A percentile compares a stretch with the other conserved stretches of the same genome.
Evolutionary conservation across 2,329 filamentous ascomycete species (phyloP).

Genomic region (Trematosphaeria pertusa): DNA sequence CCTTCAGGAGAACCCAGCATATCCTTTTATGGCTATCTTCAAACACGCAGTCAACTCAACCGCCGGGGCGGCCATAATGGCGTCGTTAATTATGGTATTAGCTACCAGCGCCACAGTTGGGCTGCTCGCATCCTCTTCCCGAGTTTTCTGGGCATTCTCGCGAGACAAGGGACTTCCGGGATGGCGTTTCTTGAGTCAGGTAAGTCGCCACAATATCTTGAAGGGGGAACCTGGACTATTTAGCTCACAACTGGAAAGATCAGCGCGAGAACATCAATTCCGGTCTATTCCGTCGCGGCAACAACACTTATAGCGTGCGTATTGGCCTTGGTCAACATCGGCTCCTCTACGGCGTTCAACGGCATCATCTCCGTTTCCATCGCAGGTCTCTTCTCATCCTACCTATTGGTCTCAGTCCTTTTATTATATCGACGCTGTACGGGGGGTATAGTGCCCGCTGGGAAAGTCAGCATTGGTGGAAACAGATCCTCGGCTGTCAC

Average conservation of each 20-base stretch:
- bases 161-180: slow-evolving; percentile 52
- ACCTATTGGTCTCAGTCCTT: slow-evolving; percentile 28
- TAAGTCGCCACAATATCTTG: slow-evolving; percentile 3
- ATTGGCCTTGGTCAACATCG: slow-evolving; percentile 58
- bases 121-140: slow-evolving; percentile 45
- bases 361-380: slow-evolving; percentile 37
- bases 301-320: slow-evolving; percentile 48
- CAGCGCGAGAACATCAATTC: slow-evolving; percentile 32
- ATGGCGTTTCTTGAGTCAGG: slow-evolving; percentile 24
- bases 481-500: slow-evolving; percentile 4
- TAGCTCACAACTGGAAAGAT: slow-evolving; percentile 30
- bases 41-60: slow-evolving; percentile 30
- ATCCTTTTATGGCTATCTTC: slow-evolving; percentile 57
- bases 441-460: slow-evolving; percentile 21
- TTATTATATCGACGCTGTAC: slow-evolving; percentile 37
- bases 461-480: slow-evolving; percentile 6
- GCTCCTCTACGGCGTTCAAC: slow-evolving; percentile 38
- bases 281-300: slow-evolving; percentile 40
- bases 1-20: slow-evolving; percentile 49
- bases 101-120: slow-evolving; percentile 44
- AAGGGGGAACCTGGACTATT: too few species aligned
- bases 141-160: slow-evolving; percentile 51
- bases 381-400: slow-evolving; percentile 34
- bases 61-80: slow-evolving; percentile 55
- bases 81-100: slow-evolving; percentile 35